Conservation (phyloP, 1,284 basidiomycete species). For the Pseudozyma sp. region DNA sequence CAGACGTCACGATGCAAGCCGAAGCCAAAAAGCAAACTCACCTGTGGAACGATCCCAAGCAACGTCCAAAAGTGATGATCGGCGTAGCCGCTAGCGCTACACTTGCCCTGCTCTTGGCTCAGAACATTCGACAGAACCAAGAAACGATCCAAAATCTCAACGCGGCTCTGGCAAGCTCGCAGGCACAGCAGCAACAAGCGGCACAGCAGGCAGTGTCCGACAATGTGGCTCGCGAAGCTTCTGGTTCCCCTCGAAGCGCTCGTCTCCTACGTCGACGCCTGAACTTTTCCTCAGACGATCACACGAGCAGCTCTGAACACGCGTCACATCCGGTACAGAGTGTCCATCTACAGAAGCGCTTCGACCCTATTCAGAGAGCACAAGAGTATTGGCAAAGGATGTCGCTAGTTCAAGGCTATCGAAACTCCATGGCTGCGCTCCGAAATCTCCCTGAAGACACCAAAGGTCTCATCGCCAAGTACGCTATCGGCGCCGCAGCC, state of each 20-base stretch:
- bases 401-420: background rate
- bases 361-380: background rate
- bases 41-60: conserved; percentile 12
- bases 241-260: background rate
- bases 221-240: conserved; percentile 4
- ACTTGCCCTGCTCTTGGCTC: background rate
- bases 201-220: conserved; percentile 6
- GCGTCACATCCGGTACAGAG: too few relatives aligned
- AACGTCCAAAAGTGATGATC: background rate
- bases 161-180: background rate
- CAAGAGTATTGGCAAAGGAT: background rate
- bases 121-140: background rate
- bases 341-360: conserved; percentile 12
- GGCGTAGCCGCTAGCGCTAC: conserved; percentile 1
- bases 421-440: background rate
- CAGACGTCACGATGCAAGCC: background rate
- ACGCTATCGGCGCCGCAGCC: background rate
- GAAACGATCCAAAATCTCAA: conserved; percentile 13
- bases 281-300: background rate
- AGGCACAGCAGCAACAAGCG: conserved; percentile 4
- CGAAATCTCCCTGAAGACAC: background rate
- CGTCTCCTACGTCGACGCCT: background rate
- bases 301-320: background rate
- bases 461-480: conserved; percentile 4
- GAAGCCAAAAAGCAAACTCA: background rate